phyloP scores from a whole-genome alignment of 352 stramenopile genomes.

The Pythium utonaiense region DNA sequence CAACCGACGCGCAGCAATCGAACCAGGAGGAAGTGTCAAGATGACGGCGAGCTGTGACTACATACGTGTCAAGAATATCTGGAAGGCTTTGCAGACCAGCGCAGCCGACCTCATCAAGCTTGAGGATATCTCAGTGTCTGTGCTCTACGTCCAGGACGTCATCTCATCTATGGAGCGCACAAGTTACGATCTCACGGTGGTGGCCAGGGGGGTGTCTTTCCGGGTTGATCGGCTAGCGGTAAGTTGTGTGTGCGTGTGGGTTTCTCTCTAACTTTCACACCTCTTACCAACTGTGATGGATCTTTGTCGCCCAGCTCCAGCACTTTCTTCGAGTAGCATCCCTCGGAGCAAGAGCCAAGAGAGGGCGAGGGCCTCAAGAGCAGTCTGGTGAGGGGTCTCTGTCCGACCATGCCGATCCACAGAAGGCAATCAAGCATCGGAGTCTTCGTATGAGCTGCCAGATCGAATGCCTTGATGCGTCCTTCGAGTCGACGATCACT shows the following conservation, averaged over 20 bases:
- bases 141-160: slow-evolving; percentile 13
- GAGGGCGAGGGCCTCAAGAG: neutral
- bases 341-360: neutral
- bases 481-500: neutral
- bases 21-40: slow-evolving; percentile 14
- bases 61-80: slow-evolving; percentile 5
- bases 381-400: neutral
- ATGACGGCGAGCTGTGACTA: neutral
- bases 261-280: neutral
- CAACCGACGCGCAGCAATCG: slow-evolving; percentile 8
- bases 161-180: slow-evolving; percentile 7
- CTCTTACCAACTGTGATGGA: neutral
- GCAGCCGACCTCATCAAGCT: neutral
- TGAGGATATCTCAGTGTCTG: slow-evolving; percentile 2
- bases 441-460: slow-evolving; percentile 5
- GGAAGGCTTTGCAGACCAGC: neutral
- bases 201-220: neutral
- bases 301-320: slow-evolving; percentile 2
- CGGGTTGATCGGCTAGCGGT: slow-evolving; percentile 10
- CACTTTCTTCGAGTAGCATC: slow-evolving; percentile 7
- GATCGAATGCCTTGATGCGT: neutral
- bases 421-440: neutral
- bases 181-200: slow-evolving; percentile 3
- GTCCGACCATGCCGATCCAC: neutral
- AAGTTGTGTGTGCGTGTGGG: neutral